A percentile compares a stretch with the other conserved stretches of the same genome.
Evolutionary conservation across 2,329 filamentous ascomycete genomes (phyloP).

Genomic region (Colletotrichum noveboracense): DNA sequence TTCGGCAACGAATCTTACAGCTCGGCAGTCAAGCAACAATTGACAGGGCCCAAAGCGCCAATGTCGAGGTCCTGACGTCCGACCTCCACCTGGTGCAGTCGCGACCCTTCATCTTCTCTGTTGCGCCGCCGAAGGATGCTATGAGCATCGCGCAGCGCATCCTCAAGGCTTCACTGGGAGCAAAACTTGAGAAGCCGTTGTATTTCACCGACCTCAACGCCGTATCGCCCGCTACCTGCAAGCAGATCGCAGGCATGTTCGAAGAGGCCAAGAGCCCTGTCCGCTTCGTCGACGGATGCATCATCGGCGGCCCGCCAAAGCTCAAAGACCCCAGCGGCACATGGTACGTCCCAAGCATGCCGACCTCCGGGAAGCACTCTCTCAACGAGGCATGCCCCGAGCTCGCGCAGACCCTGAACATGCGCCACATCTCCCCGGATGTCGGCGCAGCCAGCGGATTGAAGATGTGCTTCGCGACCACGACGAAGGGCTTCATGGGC

Average conservation of each 20-base stretch:
- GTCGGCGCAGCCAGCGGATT: constrained; percentile 64
- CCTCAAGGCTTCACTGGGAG: constrained; percentile 49
- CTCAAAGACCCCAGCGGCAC: constrained; percentile 27
- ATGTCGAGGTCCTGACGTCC: constrained; percentile 57
- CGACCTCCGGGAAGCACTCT: constrained; percentile 52
- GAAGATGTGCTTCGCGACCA: constrained; percentile 69
- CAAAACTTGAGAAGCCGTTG: constrained; percentile 42
- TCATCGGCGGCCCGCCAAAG: constrained; percentile 59
- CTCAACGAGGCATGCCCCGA: constrained; percentile 43
- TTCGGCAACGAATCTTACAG: background rate
- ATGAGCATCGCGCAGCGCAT: constrained; percentile 63
- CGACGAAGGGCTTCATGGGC: constrained; percentile 69
- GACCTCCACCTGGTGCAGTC: constrained; percentile 61
- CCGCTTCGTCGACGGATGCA: constrained; percentile 62
- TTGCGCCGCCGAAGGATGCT: constrained; percentile 70
- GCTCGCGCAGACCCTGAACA: constrained; percentile 50
- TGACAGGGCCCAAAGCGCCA: constrained; percentile 55
- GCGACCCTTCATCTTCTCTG: constrained; percentile 66
- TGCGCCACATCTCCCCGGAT: constrained; percentile 50
- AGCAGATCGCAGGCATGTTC: constrained; percentile 49
- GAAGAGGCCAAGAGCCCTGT: constrained; percentile 42
- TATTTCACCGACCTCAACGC: constrained; percentile 72
- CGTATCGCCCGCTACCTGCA: constrained; percentile 60
- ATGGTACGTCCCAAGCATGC: constrained; percentile 50
- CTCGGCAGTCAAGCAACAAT: constrained; percentile 58